Base-by-base conservation (phyloP, 73 alveolate species). In the Durusdinium trenchii region DNA sequence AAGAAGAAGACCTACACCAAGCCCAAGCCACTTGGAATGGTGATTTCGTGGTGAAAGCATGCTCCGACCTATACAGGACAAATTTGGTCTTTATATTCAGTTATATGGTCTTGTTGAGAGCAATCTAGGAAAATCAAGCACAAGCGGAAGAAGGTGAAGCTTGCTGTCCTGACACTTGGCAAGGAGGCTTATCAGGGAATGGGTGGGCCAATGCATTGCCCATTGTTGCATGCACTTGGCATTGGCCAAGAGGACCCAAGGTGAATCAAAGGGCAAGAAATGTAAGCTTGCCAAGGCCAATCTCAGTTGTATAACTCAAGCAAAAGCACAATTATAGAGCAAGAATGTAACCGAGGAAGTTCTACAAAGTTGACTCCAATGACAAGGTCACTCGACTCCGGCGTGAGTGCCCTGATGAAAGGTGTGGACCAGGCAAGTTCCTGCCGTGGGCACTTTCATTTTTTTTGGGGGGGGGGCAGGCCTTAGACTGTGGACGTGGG, bases 111-210 rank as follows among this genome's bases (percentile, higher is more conserved):
- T 54, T 12, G 64, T 54, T 20, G 64, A 12, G 64, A 54, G 64
- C 64, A 46, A 35, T 36, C 26, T 26, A 99, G 99, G 99, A 99
- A 99, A 91, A 99, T 99, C 99, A 99, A 99, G 86, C 99, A 99
- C 99, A 99, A 99, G 99, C 99, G 99, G 99, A 99, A 99, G 98
- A 99, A 99, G 99, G 99, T 99, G 92, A 99, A 99, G 95, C 99
- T 99, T 99, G 99, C 99, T 76, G 99, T 99, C 92, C 99, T 99
- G 96, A 99, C 99, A 9, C 95, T 10, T 14, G 45, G 50, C 60
- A 7, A 48, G 54, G 45, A 45, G 54, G 14, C 86, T 60, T 32
- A 60, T 60, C 30, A 60, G 3, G 30, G 1, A 60, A 23, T 60
- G 18, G 1, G 30, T 60, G 73, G 30, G n/a, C 73, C 73, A 60